Conservation (phyloP, 768 basidiomycete genomes). For the Cubamyces lactineus region DNA sequence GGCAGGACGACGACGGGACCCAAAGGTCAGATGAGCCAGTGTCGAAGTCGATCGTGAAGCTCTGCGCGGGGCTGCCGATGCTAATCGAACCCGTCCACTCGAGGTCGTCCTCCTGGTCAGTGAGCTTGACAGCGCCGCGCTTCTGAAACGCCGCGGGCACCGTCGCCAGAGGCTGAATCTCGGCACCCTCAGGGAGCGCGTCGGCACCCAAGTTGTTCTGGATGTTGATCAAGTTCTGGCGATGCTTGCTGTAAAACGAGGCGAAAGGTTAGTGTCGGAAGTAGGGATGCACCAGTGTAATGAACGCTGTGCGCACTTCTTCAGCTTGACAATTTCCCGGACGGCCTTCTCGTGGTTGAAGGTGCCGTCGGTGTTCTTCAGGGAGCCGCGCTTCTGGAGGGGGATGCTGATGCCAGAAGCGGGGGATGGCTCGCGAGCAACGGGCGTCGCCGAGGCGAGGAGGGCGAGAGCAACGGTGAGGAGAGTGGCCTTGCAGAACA, state of each 20-base stretch:
- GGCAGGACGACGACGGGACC: constrained; percentile 17
- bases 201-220: constrained; percentile 25
- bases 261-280: not conserved
- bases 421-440: not conserved
- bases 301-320: constrained; percentile 13
- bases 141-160: constrained; percentile 6
- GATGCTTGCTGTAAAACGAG: constrained; percentile 25
- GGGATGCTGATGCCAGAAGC: constrained; percentile 19
- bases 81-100: constrained; percentile 47
- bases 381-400: constrained; percentile 18
- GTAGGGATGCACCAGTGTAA: not conserved
- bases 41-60: constrained; percentile 26
- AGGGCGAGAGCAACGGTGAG: constrained; percentile 23
- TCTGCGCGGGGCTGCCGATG: constrained; percentile 49
- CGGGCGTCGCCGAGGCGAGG: constrained; percentile 22
- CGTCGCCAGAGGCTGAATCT: constrained; percentile 7
- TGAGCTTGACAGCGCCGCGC: constrained; percentile 3
- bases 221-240: constrained; percentile 21
- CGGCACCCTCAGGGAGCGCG: constrained; percentile 17
- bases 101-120: constrained; percentile 7
- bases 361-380: constrained; percentile 26
- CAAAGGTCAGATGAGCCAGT: constrained; percentile 22
- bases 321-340: constrained; percentile 7
- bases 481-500: constrained; percentile 27
- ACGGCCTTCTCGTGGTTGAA: constrained; percentile 24